Evolutionary conservation across 1,284 basidiomycete genomes (phyloP).

Genomic region (Blastosporella zonata): DNA sequence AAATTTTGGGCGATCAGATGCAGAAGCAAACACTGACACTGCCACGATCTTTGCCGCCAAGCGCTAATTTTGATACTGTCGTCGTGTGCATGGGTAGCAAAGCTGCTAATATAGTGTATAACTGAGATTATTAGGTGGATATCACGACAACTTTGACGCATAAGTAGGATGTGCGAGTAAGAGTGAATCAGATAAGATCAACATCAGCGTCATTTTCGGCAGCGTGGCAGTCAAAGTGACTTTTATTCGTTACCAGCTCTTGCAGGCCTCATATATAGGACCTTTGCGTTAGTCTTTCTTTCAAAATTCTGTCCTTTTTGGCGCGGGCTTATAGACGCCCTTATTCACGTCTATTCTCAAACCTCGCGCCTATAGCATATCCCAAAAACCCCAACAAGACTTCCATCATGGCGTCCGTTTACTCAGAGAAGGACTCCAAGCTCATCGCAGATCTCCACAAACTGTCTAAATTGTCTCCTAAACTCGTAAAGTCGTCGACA

Average conservation of each 20-base stretch:
- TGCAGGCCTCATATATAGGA: not conserved
- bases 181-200: not conserved
- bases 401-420: conserved; percentile 15
- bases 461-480: conserved; percentile 51
- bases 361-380: conserved; percentile 1
- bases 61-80: too few relatives aligned
- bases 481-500: conserved; percentile 54
- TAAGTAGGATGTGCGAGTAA: too few relatives aligned
- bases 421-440: conserved; percentile 45
- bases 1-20: conserved; percentile 12
- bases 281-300: conserved; percentile 2
- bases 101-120: too few relatives aligned
- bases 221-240: not conserved
- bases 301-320: conserved; percentile 17
- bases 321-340: conserved; percentile 13
- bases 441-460: conserved; percentile 52
- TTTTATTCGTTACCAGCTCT: not conserved
- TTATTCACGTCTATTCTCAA: conserved; percentile 11
- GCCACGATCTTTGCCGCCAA: too few relatives aligned
- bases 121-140: too few relatives aligned
- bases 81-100: too few relatives aligned
- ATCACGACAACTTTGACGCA: too few relatives aligned
- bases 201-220: not conserved
- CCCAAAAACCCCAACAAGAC: not conserved
- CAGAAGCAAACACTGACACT: conserved; percentile 9